Evolutionary conservation across 306 rosid species (phyloP), one percentile per base, ranked within the genome.

Genomic region (Casuarina equisetifolia): DNA sequence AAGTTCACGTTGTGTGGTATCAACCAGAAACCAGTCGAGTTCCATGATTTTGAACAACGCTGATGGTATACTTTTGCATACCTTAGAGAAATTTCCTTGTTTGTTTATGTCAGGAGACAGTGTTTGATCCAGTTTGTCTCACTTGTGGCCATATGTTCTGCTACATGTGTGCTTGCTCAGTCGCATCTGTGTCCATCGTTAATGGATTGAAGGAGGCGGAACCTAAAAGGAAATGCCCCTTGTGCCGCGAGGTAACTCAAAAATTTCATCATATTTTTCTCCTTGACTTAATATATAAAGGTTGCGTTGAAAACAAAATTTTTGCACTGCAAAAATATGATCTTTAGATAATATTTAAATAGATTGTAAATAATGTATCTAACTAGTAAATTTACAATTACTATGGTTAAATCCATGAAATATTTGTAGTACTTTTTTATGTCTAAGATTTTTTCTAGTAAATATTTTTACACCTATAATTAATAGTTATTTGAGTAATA

Each of bases 121-220:
- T 95, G 75, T 95, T 95, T 81, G 99, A 95, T 87, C 93, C 99
- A 3, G 97, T 92, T 83, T 91, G 97, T 77, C 91, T 95, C 72
- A 81, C 86, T 46, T 95, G 99, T 43, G 97, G 99, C 64, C 99
- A 95, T 79, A 91, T 95, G 79, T 92, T 87, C 90, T 95, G 97
- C 86, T 88, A 84, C 82, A 81, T 89, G 76, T 95, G 99, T 72
- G 93, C 97, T 73, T 91, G 97, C 88, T 92, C 97, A 0, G 97
- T 96, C 76, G 96, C 97, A 25, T 88, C 97, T 2, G 97, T 91
- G 62, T 85, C 91, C 39, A 91, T 91, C 53, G 90, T 95, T 0
- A 81, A 89, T 69, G 94, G 97, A 63, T 87, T 95, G 16, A 91
- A 88, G 82, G 55, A 78, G 2, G 85, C 97, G 0, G 68, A 78